phyloP scores from a whole-genome alignment of 352 stramenopile species.

The Paralagenidium karlingii region DNA sequence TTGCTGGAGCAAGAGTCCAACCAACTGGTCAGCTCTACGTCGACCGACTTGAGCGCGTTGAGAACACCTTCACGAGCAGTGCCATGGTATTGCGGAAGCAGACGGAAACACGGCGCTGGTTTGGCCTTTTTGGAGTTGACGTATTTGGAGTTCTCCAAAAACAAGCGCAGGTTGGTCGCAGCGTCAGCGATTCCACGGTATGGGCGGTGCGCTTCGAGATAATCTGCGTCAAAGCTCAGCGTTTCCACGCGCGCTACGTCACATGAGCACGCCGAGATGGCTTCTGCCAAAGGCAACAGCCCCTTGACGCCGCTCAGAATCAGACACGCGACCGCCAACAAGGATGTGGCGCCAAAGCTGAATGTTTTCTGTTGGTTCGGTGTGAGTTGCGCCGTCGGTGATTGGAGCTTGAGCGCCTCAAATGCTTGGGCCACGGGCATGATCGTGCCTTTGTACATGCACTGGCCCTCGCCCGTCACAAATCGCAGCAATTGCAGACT shows the following conservation, averaged over 20 bases:
- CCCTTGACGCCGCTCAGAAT: conserved; percentile 48
- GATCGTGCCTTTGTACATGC: conserved; percentile 2
- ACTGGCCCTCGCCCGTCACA: conserved; percentile 11
- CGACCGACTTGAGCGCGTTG: conserved; percentile 50
- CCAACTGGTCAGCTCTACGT: conserved; percentile 59
- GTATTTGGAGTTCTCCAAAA: conserved; percentile 83
- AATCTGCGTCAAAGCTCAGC: conserved; percentile 71
- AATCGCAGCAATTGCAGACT: no score
- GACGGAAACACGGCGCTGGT: conserved; percentile 11
- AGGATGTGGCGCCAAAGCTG: conserved; percentile 15
- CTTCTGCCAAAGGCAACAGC: conserved; percentile 51
- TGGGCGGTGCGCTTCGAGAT: conserved; percentile 63
- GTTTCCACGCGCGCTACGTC: conserved; percentile 53
- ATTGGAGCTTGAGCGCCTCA: no score
- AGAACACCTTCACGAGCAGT: conserved; percentile 54
- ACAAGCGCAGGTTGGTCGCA: conserved; percentile 70
- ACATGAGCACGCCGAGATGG: conserved; percentile 71
- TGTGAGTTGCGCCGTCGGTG: no score
- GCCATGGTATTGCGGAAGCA: conserved; percentile 77
- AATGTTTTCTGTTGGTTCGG: no score
- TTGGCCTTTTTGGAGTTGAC: conserved; percentile 37
- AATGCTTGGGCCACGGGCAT: conserved; percentile 10
- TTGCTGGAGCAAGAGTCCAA: no score
- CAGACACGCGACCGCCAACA: conserved; percentile 42
- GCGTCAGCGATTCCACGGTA: conserved; percentile 81